These are phyloP conservation scores for Aspergillus novofumigatus DNA, from an alignment of 2,329 filamentous ascomycete species.

Conservation along the genomic window DNA sequence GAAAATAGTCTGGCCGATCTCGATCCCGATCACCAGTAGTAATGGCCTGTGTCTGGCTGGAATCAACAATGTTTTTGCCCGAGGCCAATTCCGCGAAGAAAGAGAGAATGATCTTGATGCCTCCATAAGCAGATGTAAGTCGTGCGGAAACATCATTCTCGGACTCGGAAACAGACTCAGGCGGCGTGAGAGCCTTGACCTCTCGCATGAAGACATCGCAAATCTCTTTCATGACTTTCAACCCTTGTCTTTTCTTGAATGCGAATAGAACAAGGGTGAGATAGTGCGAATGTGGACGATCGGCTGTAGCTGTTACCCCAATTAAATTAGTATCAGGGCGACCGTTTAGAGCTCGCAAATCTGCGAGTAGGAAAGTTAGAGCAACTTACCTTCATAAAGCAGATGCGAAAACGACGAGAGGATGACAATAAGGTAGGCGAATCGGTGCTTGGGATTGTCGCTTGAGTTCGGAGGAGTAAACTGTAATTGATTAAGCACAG, in stretches of 20 bases:
- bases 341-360: neutral
- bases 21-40: constrained; percentile 52
- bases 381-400: constrained; percentile 62
- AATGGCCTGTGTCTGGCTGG: constrained; percentile 58
- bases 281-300: constrained; percentile 49
- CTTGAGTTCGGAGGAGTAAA: constrained; percentile 42
- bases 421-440: constrained; percentile 78
- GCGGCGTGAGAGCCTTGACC: constrained; percentile 46
- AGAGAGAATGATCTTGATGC: constrained; percentile 77
- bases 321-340: constrained; percentile 2
- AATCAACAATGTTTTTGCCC: constrained; percentile 75
- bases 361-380: constrained; percentile 3
- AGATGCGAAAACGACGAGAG: constrained; percentile 74
- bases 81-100: constrained; percentile 74
- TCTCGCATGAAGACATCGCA: constrained; percentile 64
- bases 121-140: constrained; percentile 52
- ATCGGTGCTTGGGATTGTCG: constrained; percentile 57
- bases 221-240: constrained; percentile 69
- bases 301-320: constrained; percentile 35
- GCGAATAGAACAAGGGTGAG: constrained; percentile 75
- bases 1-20: constrained; percentile 58
- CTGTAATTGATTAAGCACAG: constrained; percentile 65
- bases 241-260: constrained; percentile 77
- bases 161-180: constrained; percentile 36
- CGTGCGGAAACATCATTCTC: constrained; percentile 39